phyloP scores from a whole-genome alignment of 2,329 filamentous ascomycete genomes.

The Alternaria metachromatica region DNA sequence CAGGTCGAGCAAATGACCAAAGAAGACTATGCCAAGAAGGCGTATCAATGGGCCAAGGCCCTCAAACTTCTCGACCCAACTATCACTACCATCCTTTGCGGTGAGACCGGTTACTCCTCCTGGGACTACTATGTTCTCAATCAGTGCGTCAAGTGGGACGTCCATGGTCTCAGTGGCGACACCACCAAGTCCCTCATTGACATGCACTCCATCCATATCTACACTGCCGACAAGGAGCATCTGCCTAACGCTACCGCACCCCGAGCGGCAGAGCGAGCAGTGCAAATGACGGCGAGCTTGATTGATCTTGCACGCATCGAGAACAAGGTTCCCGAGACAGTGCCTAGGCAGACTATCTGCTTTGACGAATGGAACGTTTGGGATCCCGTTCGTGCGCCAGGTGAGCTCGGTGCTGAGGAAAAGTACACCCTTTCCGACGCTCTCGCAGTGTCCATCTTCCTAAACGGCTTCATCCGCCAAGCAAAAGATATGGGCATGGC shows the following conservation, averaged over 20 bases:
- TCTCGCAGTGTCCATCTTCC: slow-evolving; percentile 75
- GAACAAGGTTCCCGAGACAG: slow-evolving; percentile 64
- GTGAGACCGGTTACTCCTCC: slow-evolving; percentile 69
- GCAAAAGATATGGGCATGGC: slow-evolving; percentile 76
- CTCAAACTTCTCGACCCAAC: slow-evolving; percentile 74
- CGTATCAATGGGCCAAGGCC: slow-evolving; percentile 75
- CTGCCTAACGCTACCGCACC: slow-evolving; percentile 61
- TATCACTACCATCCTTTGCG: slow-evolving; percentile 75
- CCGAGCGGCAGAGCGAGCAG: slow-evolving; percentile 73
- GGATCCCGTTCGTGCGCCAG: slow-evolving; percentile 74
- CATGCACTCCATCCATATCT: slow-evolving; percentile 83
- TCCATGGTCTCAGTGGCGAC: slow-evolving; percentile 58
- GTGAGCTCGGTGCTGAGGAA: slow-evolving; percentile 75
- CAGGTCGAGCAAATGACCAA: slow-evolving; percentile 70
- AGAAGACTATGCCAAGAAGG: slow-evolving; percentile 72
- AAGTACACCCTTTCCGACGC: slow-evolving; percentile 74
- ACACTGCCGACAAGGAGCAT: slow-evolving; percentile 66
- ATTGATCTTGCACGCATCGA: slow-evolving; percentile 78
- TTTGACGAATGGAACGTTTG: slow-evolving; percentile 89
- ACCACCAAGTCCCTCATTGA: slow-evolving; percentile 65
- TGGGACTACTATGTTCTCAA: slow-evolving; percentile 80
- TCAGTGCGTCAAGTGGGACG: slow-evolving; percentile 65
- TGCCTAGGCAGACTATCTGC: slow-evolving; percentile 73
- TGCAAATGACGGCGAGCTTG: slow-evolving; percentile 70
- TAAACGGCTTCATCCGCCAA: slow-evolving; percentile 79